Conservation (phyloP, 768 basidiomycete species). For the Mycena latifolia region DNA sequence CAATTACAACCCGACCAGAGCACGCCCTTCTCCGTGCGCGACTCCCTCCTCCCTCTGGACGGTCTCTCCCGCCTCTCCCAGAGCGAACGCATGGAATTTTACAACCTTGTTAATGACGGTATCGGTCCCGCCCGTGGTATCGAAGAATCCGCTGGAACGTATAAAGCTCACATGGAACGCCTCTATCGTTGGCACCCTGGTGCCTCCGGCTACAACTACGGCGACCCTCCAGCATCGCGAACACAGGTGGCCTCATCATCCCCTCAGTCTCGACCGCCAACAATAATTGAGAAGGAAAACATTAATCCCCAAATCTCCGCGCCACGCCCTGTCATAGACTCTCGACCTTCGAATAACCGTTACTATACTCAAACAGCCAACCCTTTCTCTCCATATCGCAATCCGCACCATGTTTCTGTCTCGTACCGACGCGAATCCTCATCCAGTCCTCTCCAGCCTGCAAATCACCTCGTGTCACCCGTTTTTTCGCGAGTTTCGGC, state of each 20-base stretch:
- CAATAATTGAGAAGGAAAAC: constrained; percentile 28
- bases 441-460: neutral
- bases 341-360: constrained; percentile 13
- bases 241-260: neutral
- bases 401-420: neutral
- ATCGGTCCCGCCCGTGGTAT: constrained; percentile 20
- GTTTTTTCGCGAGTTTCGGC: neutral
- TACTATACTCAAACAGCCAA: constrained; percentile 10
- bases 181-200: constrained; percentile 19
- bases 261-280: constrained; percentile 5
- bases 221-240: neutral
- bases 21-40: constrained; percentile 1
- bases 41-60: constrained; percentile 23
- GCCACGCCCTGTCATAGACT: neutral
- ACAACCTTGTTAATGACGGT: constrained; percentile 27
- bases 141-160: constrained; percentile 30
- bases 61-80: constrained; percentile 21
- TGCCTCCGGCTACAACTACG: neutral
- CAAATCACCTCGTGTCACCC: neutral
- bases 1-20: constrained; percentile 6
- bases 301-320: constrained; percentile 8
- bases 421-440: constrained; percentile 11
- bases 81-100: constrained; percentile 29
- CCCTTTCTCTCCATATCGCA: constrained; percentile 10
- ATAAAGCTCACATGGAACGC: constrained; percentile 28